phyloP scores from a whole-genome alignment of 2,329 filamentous ascomycete species.

The Fusarium humuli region DNA sequence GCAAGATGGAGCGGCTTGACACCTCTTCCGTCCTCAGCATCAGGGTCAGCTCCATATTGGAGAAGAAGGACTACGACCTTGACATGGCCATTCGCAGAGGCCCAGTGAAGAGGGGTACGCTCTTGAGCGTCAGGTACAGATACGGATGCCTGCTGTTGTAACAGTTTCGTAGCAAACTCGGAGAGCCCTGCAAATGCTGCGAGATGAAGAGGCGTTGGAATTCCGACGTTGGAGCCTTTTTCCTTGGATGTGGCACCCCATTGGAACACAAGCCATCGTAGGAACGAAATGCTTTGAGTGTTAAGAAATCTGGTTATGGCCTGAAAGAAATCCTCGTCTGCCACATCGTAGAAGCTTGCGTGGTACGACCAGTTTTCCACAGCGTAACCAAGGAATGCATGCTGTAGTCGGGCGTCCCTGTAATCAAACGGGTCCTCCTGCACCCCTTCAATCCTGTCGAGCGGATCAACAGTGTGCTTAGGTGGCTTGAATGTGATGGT shows the following conservation, averaged over 20 bases:
- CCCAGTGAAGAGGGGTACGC: constrained; percentile 39
- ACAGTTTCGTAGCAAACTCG: constrained; percentile 9
- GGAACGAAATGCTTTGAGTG: constrained; percentile 10
- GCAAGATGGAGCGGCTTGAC: constrained; percentile 40
- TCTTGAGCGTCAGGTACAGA: constrained; percentile 23
- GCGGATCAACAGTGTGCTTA: not conserved
- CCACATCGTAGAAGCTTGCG: constrained; percentile 31
- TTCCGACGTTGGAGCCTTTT: constrained; percentile 2
- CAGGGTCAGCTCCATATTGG: constrained; percentile 10
- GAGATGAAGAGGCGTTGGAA: constrained; percentile 36
- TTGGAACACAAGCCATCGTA: constrained; percentile 34
- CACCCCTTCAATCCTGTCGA: not conserved
- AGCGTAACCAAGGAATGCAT: constrained; percentile 39
- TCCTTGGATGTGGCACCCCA: constrained; percentile 27
- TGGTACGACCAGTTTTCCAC: constrained; percentile 43
- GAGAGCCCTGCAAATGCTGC: constrained; percentile 39
- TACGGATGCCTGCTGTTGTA: constrained; percentile 5
- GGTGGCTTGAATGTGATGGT: constrained; percentile 13
- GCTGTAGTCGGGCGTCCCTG: constrained; percentile 26
- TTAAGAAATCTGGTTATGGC: constrained; percentile 16
- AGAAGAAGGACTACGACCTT: constrained; percentile 27
- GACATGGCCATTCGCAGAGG: constrained; percentile 35
- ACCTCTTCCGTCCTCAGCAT: constrained; percentile 25
- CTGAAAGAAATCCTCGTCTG: constrained; percentile 24
- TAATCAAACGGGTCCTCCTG: constrained; percentile 22